Conservation (phyloP, 768 basidiomycete genomes). For the Suillus variegatus region DNA sequence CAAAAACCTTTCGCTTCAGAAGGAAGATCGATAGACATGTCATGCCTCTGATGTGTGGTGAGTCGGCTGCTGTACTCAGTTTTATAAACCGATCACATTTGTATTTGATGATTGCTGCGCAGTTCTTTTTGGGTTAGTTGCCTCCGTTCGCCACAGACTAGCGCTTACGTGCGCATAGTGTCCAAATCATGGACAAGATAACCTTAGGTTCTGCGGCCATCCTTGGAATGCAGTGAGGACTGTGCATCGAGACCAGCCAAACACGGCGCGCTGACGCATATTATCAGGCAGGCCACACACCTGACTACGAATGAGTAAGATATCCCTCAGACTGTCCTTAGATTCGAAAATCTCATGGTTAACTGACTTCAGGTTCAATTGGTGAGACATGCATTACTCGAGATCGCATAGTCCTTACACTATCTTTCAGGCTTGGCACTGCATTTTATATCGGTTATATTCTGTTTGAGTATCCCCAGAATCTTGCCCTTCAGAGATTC, state of each 20-base stretch:
- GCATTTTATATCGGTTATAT: background rate
- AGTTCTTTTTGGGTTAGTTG: slow-evolving; percentile 51
- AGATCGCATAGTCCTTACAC: background rate
- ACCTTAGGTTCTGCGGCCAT: slow-evolving; percentile 64
- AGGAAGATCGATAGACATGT: slow-evolving; percentile 64
- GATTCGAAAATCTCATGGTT: background rate
- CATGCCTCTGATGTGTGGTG: slow-evolving; percentile 64
- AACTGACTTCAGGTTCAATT: slow-evolving; percentile 51
- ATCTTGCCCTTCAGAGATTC: background rate
- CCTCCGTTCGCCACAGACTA: background rate
- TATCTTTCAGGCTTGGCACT: background rate
- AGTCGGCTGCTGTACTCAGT: slow-evolving; percentile 24
- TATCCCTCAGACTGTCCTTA: background rate
- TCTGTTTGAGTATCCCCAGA: background rate
- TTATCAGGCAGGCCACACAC: slow-evolving; percentile 51
- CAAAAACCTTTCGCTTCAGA: slow-evolving; percentile 18
- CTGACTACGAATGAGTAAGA: slow-evolving; percentile 59
- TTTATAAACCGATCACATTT: background rate
- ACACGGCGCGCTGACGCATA: background rate
- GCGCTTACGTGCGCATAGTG: slow-evolving; percentile 35
- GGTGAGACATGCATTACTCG: slow-evolving; percentile 33
- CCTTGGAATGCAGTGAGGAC: slow-evolving; percentile 57
- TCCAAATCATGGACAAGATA: slow-evolving; percentile 72
- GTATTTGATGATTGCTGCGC: slow-evolving; percentile 23
- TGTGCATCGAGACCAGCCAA: background rate